These are phyloP conservation scores for Pulveroboletus ravenelii DNA, from an alignment of 768 basidiomycete species.

Conservation along the genomic window DNA sequence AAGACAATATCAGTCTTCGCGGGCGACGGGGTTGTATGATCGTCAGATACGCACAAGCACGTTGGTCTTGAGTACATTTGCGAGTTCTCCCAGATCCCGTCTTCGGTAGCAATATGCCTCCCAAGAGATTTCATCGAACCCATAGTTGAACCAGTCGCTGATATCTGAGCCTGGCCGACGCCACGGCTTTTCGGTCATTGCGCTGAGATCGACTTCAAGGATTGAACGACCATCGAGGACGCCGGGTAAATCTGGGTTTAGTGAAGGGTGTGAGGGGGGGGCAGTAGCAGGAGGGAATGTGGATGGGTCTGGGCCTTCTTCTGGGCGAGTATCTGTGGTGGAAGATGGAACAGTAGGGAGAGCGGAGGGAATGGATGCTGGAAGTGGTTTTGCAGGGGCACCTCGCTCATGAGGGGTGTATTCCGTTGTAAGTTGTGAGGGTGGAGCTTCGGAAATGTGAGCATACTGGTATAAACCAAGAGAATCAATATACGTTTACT, in stretches of 20 bases:
- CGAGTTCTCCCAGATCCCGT: slow-evolving; percentile 74
- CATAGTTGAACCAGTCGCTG: slow-evolving; percentile 99
- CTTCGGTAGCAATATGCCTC: slow-evolving; percentile 86
- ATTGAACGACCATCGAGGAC: slow-evolving; percentile 72
- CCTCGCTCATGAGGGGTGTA: slow-evolving; percentile 72
- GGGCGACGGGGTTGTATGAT: neutral
- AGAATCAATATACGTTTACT: slow-evolving; percentile 26
- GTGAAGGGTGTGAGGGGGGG: slow-evolving; percentile 73
- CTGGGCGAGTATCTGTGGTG: slow-evolving; percentile 19
- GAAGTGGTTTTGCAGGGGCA: slow-evolving; percentile 33
- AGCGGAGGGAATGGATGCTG: slow-evolving; percentile 16
- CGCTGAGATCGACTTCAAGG: slow-evolving; percentile 75
- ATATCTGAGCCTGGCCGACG: slow-evolving; percentile 86
- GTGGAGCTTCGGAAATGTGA: slow-evolving; percentile 26
- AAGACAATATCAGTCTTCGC: slow-evolving; percentile 3
- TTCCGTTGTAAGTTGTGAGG: slow-evolving; percentile 71
- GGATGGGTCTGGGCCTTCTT: slow-evolving; percentile 59
- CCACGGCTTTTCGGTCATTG: slow-evolving; percentile 84
- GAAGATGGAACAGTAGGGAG: slow-evolving; percentile 20
- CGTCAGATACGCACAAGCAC: slow-evolving; percentile 57
- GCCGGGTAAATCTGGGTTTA: slow-evolving; percentile 66
- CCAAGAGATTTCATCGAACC: slow-evolving; percentile 97
- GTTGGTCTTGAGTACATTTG: slow-evolving; percentile 74
- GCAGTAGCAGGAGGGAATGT: slow-evolving; percentile 63
- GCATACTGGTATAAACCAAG: slow-evolving; percentile 1